Base-by-base conservation (phyloP, 179 eudicot genomes). In the Silene noctiflora region DNA sequence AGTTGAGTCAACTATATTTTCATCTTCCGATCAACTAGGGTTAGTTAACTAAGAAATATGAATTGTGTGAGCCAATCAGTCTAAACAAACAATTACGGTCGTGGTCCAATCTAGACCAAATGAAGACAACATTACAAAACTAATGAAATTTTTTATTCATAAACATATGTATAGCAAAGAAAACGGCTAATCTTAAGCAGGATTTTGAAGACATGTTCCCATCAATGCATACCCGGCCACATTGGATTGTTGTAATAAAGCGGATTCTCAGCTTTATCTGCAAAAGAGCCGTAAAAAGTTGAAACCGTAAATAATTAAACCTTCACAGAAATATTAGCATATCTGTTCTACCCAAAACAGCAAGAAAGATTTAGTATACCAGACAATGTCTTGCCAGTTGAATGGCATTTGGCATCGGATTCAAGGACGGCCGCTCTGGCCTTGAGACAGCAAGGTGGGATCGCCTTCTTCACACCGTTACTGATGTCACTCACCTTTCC, bases 171-270 rank as follows among this genome's bases (percentile, higher is more conserved):
- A 77, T 42, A 11, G 71, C 20, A 55, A 25, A 60, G 11, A 3
- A 75, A 62, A 69, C 11, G n/a, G 10, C 10, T 42, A 72, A 70
- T 53, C 75, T 67, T 1, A 48, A 29, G 31, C 77, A 68, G 16
- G 8, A 42, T 46, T 75, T 24, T 35, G 24, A 27, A 69, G 20
- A 42, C 46, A 42, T 42, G 46, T 44, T 31, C 44, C 33, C 24
- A 69, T 1, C 10, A 72, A 55, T 58, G 64, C 81, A 74, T 85
- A 90, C 99, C 99, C 66, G 99, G 99, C 99, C 99, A 95, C 99
- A 95, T 95, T 71, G 99, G 99, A 79, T 91, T 95, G 85, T 95
- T 93, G 80, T 87, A 95, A 79, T 88, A 93, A 83, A 88, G 73
- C 78, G 62, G 75, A 63, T 87, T 89, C 69, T 80, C 88, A 42